Percentiles rank a stretch among this genome's conserved stretches.
These are phyloP conservation scores for Leucogyrophana mollusca DNA, from an alignment of 768 basidiomycete species.

Conservation along the genomic window DNA sequence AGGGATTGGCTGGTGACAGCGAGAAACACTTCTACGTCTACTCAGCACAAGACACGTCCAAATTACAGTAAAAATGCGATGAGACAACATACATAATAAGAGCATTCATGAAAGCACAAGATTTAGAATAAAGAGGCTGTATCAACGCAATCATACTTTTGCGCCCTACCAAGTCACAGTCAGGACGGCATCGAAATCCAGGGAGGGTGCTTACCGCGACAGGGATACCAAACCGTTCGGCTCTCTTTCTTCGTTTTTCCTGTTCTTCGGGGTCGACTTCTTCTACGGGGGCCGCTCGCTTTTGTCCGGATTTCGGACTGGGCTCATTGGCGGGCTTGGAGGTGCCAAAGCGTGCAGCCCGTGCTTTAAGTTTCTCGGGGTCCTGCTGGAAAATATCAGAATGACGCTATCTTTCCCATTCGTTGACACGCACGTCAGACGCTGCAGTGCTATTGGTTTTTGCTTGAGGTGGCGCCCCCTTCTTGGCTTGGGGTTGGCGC, in stretches of 20 bases:
- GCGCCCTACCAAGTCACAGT: too few species aligned
- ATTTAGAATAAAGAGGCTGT: too few species aligned
- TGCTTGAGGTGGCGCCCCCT: slow-evolving; percentile 17
- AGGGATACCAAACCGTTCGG: slow-evolving; percentile 55
- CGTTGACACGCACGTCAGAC: slow-evolving; percentile 25
- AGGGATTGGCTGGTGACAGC: too few species aligned
- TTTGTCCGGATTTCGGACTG: slow-evolving; percentile 16
- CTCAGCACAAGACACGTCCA: too few species aligned
- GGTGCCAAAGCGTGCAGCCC: slow-evolving; percentile 57
- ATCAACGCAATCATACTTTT: too few species aligned
- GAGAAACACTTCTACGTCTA: too few species aligned
- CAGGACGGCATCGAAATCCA: too few species aligned
- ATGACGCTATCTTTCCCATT: background rate
- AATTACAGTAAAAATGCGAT: too few species aligned
- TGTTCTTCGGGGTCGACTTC: slow-evolving; percentile 58
- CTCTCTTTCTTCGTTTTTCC: slow-evolving; percentile 59
- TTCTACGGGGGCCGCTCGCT: slow-evolving; percentile 33
- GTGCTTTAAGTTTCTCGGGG: slow-evolving; percentile 46
- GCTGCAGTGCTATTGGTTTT: slow-evolving; percentile 10
- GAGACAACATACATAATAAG: too few species aligned
- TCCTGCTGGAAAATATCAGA: slow-evolving; percentile 33
- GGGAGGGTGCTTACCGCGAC: slow-evolving; percentile 2
- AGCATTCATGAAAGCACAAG: too few species aligned
- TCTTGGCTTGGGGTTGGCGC: slow-evolving; percentile 22
- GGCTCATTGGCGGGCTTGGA: slow-evolving; percentile 27